Conservation (phyloP, 805 yeast genomes). For the Sporopachydermia lactativora region DNA sequence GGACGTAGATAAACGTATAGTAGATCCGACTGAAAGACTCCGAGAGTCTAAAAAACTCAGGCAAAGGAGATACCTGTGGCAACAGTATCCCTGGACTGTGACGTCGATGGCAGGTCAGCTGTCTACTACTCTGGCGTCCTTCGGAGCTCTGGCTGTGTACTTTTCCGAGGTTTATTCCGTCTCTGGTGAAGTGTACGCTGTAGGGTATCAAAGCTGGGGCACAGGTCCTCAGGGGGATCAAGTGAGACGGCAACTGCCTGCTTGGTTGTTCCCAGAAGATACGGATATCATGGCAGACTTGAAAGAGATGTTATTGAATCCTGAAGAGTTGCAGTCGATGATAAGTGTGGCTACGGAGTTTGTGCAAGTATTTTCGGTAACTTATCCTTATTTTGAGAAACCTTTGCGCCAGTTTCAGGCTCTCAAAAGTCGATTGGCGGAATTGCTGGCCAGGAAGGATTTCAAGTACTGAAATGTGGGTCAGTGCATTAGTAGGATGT, state of each 20-base stretch:
- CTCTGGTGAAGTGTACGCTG: not conserved
- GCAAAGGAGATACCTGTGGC: not conserved
- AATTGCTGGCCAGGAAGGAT: not conserved
- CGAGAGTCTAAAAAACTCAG: not conserved
- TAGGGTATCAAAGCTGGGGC: not conserved
- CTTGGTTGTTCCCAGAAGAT: conserved; percentile 1
- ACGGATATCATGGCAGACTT: not conserved
- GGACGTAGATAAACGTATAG: not conserved
- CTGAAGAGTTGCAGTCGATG: not conserved
- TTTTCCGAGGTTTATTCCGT: not conserved
- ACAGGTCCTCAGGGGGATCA: not conserved
- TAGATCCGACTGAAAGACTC: too few relatives aligned
- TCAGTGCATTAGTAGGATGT: too few relatives aligned
- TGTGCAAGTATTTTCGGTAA: not conserved
- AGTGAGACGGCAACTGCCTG: not conserved
- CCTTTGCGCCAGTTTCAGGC: not conserved
- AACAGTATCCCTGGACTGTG: not conserved
- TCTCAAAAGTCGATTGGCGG: not conserved
- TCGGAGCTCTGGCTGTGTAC: not conserved
- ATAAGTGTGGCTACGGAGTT: not conserved
- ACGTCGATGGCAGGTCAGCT: not conserved
- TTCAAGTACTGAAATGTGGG: too few relatives aligned
- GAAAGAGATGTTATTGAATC: not conserved
- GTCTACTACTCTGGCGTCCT: not conserved
- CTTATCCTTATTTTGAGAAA: not conserved